Evolutionary conservation across 805 yeast genomes (phyloP).

Genomic region (Soucietia sequanensis): DNA sequence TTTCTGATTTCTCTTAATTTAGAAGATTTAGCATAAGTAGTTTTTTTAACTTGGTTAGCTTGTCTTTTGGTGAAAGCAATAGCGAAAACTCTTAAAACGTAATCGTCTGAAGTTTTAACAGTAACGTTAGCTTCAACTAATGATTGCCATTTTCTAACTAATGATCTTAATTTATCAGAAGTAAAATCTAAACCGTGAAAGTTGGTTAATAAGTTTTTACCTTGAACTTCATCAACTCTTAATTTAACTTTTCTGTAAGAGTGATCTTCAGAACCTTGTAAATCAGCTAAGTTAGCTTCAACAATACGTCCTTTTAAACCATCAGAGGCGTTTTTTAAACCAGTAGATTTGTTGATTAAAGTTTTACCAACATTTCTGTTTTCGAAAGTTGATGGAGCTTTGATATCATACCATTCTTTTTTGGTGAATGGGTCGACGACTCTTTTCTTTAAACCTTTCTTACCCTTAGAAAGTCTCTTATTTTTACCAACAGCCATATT

Average conservation of each 20-base stretch:
- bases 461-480: constrained; percentile 75
- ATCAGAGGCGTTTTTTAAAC: constrained; percentile 97
- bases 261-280: constrained; percentile 99
- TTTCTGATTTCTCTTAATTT: constrained; percentile 97
- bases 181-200: constrained; percentile 99
- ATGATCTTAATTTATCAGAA: constrained; percentile 94
- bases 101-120: constrained; percentile 96
- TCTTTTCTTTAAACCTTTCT: constrained; percentile 99
- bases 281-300: constrained; percentile 94
- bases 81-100: constrained; percentile 93
- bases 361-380: constrained; percentile 99
- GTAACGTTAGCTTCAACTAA: constrained; percentile 97
- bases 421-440: constrained; percentile 99
- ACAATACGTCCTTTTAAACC: constrained; percentile 97
- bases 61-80: constrained; percentile 99
- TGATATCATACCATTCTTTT: constrained; percentile 98
- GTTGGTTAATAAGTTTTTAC: constrained; percentile 97
- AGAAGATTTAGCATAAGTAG: constrained; percentile 96
- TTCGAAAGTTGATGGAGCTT: constrained; percentile 98
- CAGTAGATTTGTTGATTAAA: constrained; percentile 96
- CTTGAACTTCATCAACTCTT: constrained; percentile 99
- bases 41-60: constrained; percentile 95
- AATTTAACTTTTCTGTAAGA: constrained; percentile 95
- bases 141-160: constrained; percentile 99
- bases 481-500: constrained; percentile 62